Percentiles rank a stretch among this genome's conserved stretches.
Evolutionary conservation across 257 asterid genomes (phyloP).

Genomic region (Forsythia viridissima): DNA sequence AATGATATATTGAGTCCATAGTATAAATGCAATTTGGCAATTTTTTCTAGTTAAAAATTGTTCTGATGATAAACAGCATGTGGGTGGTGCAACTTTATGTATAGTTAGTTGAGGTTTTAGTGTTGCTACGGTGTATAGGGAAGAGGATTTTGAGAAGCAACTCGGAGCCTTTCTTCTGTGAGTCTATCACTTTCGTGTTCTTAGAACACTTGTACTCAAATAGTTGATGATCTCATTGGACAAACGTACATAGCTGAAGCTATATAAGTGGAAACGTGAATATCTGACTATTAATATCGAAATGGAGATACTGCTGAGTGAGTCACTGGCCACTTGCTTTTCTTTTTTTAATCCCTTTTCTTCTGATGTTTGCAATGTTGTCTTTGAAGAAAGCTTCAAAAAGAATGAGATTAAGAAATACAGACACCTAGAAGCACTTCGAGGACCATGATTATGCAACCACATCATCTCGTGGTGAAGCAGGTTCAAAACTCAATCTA

Average conservation of each 20-base stretch:
- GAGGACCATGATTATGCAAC: not conserved
- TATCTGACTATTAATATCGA: not conserved
- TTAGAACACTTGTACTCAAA: not conserved
- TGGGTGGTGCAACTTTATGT: not conserved
- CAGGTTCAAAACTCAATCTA: not conserved
- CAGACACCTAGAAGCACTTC: not conserved
- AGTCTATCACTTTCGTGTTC: not conserved
- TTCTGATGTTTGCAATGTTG: not conserved
- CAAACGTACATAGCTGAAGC: not conserved
- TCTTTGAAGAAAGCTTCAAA: not conserved
- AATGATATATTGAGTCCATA: not conserved
- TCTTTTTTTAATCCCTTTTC: not conserved
- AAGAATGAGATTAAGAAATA: not conserved
- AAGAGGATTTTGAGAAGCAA: not conserved
- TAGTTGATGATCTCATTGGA: not conserved
- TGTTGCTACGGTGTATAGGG: not conserved
- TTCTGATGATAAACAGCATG: not conserved
- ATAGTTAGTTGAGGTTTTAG: not conserved
- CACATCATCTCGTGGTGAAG: not conserved
- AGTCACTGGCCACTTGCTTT: not conserved
- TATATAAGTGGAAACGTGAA: not conserved
- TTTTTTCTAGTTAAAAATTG: not conserved
- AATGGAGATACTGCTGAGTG: not conserved
- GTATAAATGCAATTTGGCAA: not conserved
- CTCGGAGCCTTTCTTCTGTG: not conserved